Percentiles rank a stretch among this genome's conserved stretches.
Conservation (phyloP, 2,329 filamentous ascomycete genomes). For the Colletotrichum higginsianum region DNA sequence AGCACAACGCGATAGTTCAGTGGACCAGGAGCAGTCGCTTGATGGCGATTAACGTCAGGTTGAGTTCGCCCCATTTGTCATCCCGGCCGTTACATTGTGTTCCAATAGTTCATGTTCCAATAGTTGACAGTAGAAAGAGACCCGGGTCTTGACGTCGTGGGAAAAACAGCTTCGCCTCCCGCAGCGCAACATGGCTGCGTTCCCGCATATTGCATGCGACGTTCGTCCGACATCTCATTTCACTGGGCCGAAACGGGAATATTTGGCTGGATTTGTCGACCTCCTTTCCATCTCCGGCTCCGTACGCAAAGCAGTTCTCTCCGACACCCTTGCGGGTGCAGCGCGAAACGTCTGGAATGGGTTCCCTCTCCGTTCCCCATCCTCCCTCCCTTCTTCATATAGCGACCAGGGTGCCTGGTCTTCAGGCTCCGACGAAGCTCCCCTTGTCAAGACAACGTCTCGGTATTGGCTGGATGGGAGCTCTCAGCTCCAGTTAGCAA, state of each 20-base stretch:
- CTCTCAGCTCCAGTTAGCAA: slow-evolving; percentile 27
- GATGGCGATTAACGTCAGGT: not conserved
- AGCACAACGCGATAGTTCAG: not conserved
- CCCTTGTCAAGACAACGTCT: slow-evolving; percentile 20
- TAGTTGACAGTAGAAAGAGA: slow-evolving; percentile 3
- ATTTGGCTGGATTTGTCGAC: not conserved
- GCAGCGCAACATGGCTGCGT: slow-evolving; percentile 23
- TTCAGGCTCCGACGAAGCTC: slow-evolving; percentile 17
- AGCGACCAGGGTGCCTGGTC: slow-evolving; percentile 1
- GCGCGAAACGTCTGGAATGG: slow-evolving; percentile 37
- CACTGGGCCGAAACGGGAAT: not conserved
- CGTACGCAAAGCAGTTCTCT: slow-evolving; percentile 3
- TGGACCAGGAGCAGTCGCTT: not conserved
- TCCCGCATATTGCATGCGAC: not conserved
- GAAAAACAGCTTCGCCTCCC: slow-evolving; percentile 1
- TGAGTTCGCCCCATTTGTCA: not conserved
- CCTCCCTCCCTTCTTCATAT: slow-evolving; percentile 25
- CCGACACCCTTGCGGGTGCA: slow-evolving; percentile 31
- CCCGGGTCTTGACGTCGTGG: not conserved
- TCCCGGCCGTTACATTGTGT: not conserved
- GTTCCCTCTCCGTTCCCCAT: slow-evolving; percentile 36
- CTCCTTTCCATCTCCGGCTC: slow-evolving; percentile 4
- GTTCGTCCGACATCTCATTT: slow-evolving; percentile 2
- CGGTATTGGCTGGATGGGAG: slow-evolving; percentile 26
- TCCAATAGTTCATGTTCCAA: not conserved